Conservation (phyloP, 148 eudicot genomes). For the Arbutus unedo region DNA sequence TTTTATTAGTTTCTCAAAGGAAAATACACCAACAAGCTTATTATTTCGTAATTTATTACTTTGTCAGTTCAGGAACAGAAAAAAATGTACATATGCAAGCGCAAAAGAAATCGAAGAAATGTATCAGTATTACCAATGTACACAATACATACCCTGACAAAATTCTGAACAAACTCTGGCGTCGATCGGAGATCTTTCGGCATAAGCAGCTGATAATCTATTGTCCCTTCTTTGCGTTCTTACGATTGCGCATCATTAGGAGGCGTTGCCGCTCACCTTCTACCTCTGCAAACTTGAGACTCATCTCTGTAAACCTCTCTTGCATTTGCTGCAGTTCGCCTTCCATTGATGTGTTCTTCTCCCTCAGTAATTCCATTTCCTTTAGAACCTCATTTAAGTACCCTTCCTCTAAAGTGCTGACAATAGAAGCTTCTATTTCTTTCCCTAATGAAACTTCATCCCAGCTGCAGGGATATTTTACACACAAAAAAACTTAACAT, state of each 20-base stretch:
- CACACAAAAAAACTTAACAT: not conserved
- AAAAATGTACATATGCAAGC: not conserved
- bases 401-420: conserved; percentile 23
- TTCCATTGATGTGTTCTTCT: conserved; percentile 68
- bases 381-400: conserved; percentile 30
- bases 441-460: conserved; percentile 17
- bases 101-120: not conserved
- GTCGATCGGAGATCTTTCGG: not conserved
- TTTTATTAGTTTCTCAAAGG: no score
- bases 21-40: not conserved
- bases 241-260: conserved; percentile 73
- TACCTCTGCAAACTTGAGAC: conserved; percentile 93
- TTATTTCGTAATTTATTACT: not conserved
- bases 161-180: not conserved
- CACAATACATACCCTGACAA: not conserved
- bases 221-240: conserved; percentile 57
- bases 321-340: conserved; percentile 85
- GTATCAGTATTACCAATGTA: not conserved
- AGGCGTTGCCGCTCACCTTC: conserved; percentile 92
- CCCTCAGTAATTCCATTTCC: conserved; percentile 58
- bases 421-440: conserved; percentile 12
- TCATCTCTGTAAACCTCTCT: conserved; percentile 80
- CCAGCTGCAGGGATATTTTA: conserved; percentile 22
- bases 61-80: conserved; percentile 21
- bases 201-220: not conserved